Evolutionary conservation across 2,329 filamentous ascomycete genomes (phyloP).

Genomic region (Rutstroemia sp.): DNA sequence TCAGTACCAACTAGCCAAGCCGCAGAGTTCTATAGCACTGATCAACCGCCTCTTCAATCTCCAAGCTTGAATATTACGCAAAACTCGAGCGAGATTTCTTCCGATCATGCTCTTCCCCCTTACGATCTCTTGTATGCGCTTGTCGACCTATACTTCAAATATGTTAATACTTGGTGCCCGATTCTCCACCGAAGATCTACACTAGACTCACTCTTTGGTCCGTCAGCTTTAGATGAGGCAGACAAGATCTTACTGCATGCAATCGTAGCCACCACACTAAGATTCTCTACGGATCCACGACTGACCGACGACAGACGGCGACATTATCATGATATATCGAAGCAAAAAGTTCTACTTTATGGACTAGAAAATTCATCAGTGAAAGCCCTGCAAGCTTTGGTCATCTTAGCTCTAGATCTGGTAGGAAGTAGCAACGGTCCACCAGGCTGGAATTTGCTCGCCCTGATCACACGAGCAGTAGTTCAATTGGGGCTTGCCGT

Average conservation of each 20-base stretch:
- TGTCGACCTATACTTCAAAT: conserved; percentile 71
- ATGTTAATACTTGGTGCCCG: conserved; percentile 79
- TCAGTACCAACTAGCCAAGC: conserved; percentile 17
- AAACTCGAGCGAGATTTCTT: conserved; percentile 38
- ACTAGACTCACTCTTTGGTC: conserved; percentile 73
- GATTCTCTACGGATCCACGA: conserved; percentile 71
- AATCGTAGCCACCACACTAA: conserved; percentile 80
- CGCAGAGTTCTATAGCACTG: conserved; percentile 29
- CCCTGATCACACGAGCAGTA: conserved; percentile 79
- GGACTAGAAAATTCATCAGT: conserved; percentile 87
- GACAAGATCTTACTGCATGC: conserved; percentile 79
- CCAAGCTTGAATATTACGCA: conserved; percentile 47
- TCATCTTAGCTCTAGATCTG: conserved; percentile 79
- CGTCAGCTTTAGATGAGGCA: conserved; percentile 67
- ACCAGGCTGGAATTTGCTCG: conserved; percentile 86
- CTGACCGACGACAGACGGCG: conserved; percentile 66
- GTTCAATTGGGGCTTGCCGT: conserved; percentile 82
- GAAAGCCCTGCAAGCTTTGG: conserved; percentile 77
- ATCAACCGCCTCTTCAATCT: conserved; percentile 43
- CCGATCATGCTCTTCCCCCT: conserved; percentile 63
- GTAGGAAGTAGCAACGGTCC: conserved; percentile 84
- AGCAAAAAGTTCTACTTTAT: conserved; percentile 79
- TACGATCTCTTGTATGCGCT: conserved; percentile 68
- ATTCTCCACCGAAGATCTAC: conserved; percentile 83
- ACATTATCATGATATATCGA: conserved; percentile 73